Evolutionary conservation across 2,329 filamentous ascomycete species (phyloP), one percentile per base, ranked within the genome.

Genomic region (Aspergillus intermedius): DNA sequence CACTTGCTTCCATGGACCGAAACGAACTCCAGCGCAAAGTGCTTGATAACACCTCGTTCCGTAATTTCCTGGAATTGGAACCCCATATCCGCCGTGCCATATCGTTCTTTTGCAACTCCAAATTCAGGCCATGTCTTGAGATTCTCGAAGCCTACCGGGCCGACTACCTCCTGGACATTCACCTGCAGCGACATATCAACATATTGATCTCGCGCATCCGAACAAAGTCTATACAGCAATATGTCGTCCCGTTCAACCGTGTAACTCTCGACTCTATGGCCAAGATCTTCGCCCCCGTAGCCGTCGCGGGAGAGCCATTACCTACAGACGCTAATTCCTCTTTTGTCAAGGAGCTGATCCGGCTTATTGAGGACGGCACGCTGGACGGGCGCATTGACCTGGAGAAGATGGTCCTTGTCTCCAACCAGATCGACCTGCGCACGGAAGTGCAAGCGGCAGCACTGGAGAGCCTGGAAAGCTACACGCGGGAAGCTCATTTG

Each of bases 1-100:
- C 93, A 5, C 79, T 98, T 21, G 91, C 91, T 22, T 90, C 88
- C 2, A 94, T 97, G 87, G 80, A 87, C 51, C 82, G 93, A 43
- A 74, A 77, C 6, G 83, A 88, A 52, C 76, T 98, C 19, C 86
- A 93, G 65, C 73, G 71, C 5, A 76, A 77, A 5, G 89, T 97
- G 2, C 79, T 98, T 0, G 88, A 93, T 34, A 95, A 89, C 62
- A 74, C 75, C 30, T 75, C 78, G 9, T 98, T 98, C 73, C 86
- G 93, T 46, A 82, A 80, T 42, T 95, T 93, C 64, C 79, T 98
- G 12, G 93, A 97, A 66, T 78, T 94, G 1, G 93, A 97, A 69
- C 90, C 91, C 3, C 91, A 97, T 61, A 87, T 98, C 53, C 87
- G 93, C 54, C 91, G 91, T 50, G 91, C 93, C 10, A 87, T 98